These are phyloP conservation scores for Cordyceps farinosa DNA, from an alignment of 2,329 filamentous ascomycete species.

Conservation along the genomic window DNA sequence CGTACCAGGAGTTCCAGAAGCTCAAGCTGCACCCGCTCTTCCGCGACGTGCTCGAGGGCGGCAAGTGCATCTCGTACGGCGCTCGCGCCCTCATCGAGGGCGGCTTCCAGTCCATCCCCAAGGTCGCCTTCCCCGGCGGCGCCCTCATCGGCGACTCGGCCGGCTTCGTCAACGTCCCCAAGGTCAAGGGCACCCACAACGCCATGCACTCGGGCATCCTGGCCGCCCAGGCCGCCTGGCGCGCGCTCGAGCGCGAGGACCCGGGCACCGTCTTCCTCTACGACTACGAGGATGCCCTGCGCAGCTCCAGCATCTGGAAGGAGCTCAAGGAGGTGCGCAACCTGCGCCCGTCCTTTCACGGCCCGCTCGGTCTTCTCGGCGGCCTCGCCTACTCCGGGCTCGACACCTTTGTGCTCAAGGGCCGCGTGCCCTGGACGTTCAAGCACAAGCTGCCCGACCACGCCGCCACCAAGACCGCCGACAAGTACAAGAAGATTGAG, in stretches of 20 bases:
- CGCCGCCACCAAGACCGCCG: constrained; percentile 73
- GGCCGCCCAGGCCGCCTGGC: constrained; percentile 85
- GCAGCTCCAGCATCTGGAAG: constrained; percentile 85
- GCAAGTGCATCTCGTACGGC: constrained; percentile 95
- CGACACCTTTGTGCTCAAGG: constrained; percentile 83
- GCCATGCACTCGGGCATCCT: constrained; percentile 98
- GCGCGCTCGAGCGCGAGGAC: constrained; percentile 58
- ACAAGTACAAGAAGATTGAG: constrained; percentile 81
- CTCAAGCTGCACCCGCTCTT: constrained; percentile 97
- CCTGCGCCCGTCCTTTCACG: constrained; percentile 94
- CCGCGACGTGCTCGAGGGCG: constrained; percentile 80
- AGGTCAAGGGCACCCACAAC: constrained; percentile 97
- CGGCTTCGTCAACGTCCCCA: constrained; percentile 94
- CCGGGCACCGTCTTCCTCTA: constrained; percentile 82
- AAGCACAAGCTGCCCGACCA: constrained; percentile 78
- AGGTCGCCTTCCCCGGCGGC: constrained; percentile 92
- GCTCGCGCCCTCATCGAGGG: constrained; percentile 90
- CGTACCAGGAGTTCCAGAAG: constrained; percentile 96
- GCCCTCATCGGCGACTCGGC: constrained; percentile 95
- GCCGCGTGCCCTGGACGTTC: constrained; percentile 85
- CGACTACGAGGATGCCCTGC: constrained; percentile 86
- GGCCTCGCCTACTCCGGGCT: constrained; percentile 90
- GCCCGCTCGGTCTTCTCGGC: constrained; percentile 79
- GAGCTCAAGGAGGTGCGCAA: constrained; percentile 95
- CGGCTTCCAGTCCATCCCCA: constrained; percentile 95